These are phyloP conservation scores for Russula brevipes DNA, from an alignment of 768 basidiomycete genomes.

Conservation along the genomic window DNA sequence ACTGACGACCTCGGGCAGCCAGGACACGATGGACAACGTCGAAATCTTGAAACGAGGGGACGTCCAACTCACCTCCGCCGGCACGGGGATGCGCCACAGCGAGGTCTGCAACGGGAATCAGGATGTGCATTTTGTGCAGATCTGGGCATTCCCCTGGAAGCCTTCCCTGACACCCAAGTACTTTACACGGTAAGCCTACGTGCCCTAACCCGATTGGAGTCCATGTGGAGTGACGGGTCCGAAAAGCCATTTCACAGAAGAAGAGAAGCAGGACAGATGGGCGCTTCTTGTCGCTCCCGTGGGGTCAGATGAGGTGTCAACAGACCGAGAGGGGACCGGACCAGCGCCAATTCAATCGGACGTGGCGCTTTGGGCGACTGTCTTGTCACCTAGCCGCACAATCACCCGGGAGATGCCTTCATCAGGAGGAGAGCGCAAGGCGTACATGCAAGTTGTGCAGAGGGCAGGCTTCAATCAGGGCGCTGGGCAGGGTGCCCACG, in stretches of 20 bases:
- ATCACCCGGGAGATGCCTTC: constrained; percentile 47
- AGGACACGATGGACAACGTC: constrained; percentile 87
- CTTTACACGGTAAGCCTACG: constrained; percentile 57
- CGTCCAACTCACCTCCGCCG: constrained; percentile 86
- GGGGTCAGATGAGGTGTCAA: constrained; percentile 46
- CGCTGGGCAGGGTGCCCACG: constrained; percentile 48
- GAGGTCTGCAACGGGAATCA: constrained; percentile 51
- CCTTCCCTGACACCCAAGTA: constrained; percentile 64
- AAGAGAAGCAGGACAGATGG: constrained; percentile 38
- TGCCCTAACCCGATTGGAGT: not conserved
- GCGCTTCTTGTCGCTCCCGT: constrained; percentile 68
- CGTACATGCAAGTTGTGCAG: constrained; percentile 84
- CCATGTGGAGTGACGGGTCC: not conserved
- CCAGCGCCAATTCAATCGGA: constrained; percentile 77
- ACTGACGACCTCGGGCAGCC: constrained; percentile 39
- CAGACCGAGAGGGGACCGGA: constrained; percentile 61
- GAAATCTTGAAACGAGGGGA: constrained; percentile 88
- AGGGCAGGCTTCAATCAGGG: constrained; percentile 72
- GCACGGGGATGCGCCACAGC: constrained; percentile 86
- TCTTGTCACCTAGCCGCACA: constrained; percentile 54
- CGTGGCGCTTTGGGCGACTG: constrained; percentile 66
- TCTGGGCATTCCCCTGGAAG: constrained; percentile 55
- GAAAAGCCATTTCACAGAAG: constrained; percentile 55
- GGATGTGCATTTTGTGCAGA: constrained; percentile 60
- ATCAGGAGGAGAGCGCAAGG: constrained; percentile 42